phyloP scores from a whole-genome alignment of 768 basidiomycete genomes.

The Mycena floridula region DNA sequence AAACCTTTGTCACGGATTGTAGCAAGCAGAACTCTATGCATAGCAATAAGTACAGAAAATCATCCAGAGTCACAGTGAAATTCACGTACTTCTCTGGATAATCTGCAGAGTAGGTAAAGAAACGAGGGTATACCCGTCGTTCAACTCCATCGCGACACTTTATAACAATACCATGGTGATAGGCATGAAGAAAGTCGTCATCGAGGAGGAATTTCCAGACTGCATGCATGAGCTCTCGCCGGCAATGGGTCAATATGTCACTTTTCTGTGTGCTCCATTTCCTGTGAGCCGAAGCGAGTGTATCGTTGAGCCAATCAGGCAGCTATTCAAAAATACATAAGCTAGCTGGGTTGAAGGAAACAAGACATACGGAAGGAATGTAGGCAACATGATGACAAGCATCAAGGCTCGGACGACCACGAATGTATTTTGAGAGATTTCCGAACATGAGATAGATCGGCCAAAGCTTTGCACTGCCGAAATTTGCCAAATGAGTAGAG shows the following conservation, averaged over 20 bases:
- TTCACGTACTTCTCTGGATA: conserved; percentile 28
- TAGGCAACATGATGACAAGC: conserved; percentile 34
- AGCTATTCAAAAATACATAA: conserved; percentile 15
- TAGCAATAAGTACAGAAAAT: conserved; percentile 3
- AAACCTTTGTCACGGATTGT: conserved; percentile 16
- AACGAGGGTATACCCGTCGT: conserved; percentile 22
- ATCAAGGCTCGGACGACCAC: conserved; percentile 18
- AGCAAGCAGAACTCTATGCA: conserved; percentile 17
- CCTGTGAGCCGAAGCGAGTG: conserved; percentile 7
- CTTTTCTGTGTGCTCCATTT: conserved; percentile 2
- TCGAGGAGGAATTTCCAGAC: conserved; percentile 20
- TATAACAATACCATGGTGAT: conserved; percentile 22
- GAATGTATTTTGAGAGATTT: conserved; percentile 30
- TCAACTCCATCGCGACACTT: conserved; percentile 21
- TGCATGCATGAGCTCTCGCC: conserved; percentile 24
- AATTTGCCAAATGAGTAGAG: conserved; percentile 27
- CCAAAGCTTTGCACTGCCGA: conserved; percentile 30
- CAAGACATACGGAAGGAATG: conserved; percentile 25
- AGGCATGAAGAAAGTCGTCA: conserved; percentile 20
- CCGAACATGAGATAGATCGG: conserved; percentile 34
- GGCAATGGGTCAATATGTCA: conserved; percentile 21
- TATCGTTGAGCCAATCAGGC: conserved; percentile 22
- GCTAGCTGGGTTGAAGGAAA: background rate
- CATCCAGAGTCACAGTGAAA: background rate
- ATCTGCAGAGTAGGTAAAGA: conserved; percentile 29